Conservation (phyloP, 2,329 filamentous ascomycete genomes). For the Colletotrichum sidae region DNA sequence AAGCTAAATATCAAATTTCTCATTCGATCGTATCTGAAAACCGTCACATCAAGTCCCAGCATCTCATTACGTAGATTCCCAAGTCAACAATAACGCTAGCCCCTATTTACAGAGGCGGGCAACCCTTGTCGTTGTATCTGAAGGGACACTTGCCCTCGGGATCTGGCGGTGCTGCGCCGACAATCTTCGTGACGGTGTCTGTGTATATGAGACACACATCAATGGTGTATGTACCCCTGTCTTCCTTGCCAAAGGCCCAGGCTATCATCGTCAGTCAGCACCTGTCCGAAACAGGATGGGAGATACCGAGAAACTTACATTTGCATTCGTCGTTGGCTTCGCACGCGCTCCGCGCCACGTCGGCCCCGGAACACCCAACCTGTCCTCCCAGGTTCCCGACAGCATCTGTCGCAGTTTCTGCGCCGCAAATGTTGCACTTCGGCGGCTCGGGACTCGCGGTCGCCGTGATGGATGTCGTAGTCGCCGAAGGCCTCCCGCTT, state of each 20-base stretch:
- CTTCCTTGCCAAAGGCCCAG: slow-evolving; percentile 1
- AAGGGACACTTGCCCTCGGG: slow-evolving; percentile 6
- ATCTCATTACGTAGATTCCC: too few relatives aligned
- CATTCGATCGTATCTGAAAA: too few relatives aligned
- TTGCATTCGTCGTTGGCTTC: slow-evolving; percentile 1
- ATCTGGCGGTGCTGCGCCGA: background rate
- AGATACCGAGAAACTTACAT: background rate
- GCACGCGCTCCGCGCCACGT: background rate
- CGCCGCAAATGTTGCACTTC: background rate
- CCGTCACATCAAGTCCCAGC: too few relatives aligned
- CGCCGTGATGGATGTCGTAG: background rate
- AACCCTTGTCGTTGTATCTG: background rate
- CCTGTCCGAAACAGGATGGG: background rate
- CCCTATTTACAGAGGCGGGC: background rate
- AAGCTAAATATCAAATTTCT: too few relatives aligned
- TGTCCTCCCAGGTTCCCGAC: background rate
- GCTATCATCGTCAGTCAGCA: slow-evolving; percentile 1
- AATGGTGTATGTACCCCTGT: background rate
- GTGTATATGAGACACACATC: background rate
- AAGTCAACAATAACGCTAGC: too few relatives aligned
- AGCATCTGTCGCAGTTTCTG: background rate
- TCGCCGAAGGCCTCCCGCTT: background rate
- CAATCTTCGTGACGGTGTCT: background rate
- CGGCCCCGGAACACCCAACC: background rate
- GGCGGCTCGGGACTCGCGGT: background rate